Conservation (phyloP, 805 yeast genomes). For the Ogataea zsoltii region DNA sequence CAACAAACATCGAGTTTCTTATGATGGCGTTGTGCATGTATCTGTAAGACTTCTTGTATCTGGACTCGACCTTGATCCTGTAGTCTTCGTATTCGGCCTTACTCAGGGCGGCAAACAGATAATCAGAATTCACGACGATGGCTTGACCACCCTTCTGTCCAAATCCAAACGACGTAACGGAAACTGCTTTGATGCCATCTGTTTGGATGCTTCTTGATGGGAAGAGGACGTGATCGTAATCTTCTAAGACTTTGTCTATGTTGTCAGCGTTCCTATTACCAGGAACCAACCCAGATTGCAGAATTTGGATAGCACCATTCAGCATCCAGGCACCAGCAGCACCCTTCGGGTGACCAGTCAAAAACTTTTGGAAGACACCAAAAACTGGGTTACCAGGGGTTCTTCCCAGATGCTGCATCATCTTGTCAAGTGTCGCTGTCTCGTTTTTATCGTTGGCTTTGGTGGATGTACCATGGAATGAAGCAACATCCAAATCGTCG, state of each 20-base stretch:
- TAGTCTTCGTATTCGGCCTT: slow-evolving; percentile 71
- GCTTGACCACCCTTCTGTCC: slow-evolving; percentile 99
- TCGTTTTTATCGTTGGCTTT: slow-evolving; percentile 99
- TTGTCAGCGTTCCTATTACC: slow-evolving; percentile 99
- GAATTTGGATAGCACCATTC: slow-evolving; percentile 94
- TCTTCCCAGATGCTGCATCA: slow-evolving; percentile 96
- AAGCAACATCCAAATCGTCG: slow-evolving; percentile 94
- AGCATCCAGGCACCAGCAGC: slow-evolving; percentile 99
- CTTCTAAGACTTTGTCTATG: slow-evolving; percentile 78
- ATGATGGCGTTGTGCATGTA: slow-evolving; percentile 95
- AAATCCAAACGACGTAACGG: slow-evolving; percentile 96
- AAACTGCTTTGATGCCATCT: slow-evolving; percentile 96
- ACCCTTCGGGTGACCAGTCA: slow-evolving; percentile 99
- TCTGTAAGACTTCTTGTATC: slow-evolving; percentile 89
- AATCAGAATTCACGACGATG: slow-evolving; percentile 87
- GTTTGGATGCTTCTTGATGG: slow-evolving; percentile 94
- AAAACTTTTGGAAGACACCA: slow-evolving; percentile 98
- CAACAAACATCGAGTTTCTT: slow-evolving; percentile 85
- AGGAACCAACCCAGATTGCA: slow-evolving; percentile 92
- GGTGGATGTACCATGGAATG: slow-evolving; percentile 99
- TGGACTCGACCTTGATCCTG: slow-evolving; percentile 64
- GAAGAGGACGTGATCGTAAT: slow-evolving; percentile 85
- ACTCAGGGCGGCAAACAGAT: slow-evolving; percentile 81
- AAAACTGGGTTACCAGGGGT: slow-evolving; percentile 95
- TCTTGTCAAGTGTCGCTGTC: slow-evolving; percentile 82